Evolutionary conservation across 176 grass and related monocot genomes (phyloP), one percentile per base, ranked within the genome.

Genomic region (Ampelocalamus luodianensis): DNA sequence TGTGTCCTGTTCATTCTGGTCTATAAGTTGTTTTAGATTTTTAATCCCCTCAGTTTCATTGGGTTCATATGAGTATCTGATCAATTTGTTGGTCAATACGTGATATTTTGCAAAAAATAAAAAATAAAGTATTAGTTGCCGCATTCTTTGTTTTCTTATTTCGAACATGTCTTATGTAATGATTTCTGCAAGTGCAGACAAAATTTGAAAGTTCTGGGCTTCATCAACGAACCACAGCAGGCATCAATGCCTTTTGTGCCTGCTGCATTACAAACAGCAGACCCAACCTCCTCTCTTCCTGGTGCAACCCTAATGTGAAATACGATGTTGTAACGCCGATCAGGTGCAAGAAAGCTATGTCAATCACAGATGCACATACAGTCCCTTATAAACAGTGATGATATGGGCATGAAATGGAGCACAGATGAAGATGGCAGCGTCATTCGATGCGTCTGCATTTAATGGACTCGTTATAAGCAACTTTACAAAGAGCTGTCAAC

Each of bases 161-260:
- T 83, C 9, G 64, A 27, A 75, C 0, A 26, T 67, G 72, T 60
- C 32, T 75, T 87, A 40, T 75, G 23, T 72, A 13, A 54, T 74
- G 39, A 39, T 84, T 73, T 82, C 63, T 89, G 16, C 61, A 20
- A 64, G 12, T 88, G 68, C 93, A 98, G 96, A 72, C 91, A 87
- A 44, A 95, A 54, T 24, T 92, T 98, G n/a, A 87, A 85, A 69
- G 51, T 89, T 82, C 74, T 98, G 81, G 93, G 96, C 26, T 89
- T 95, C 65, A 38, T 90, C 61, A 92, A 79, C 17, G 96, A 98
- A 82, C 76, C 65, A 43, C 93, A 92, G 82, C 89, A 92, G 73
- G 51, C 85, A 62, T 24, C 82, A 68, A 81, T 79, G 56, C 67
- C 91, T 8, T 92, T 90, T 85, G 83, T 74, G 67, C 85, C 93